Conservation (phyloP, 345 rosid genomes). For the Gossypium mustelinum region DNA sequence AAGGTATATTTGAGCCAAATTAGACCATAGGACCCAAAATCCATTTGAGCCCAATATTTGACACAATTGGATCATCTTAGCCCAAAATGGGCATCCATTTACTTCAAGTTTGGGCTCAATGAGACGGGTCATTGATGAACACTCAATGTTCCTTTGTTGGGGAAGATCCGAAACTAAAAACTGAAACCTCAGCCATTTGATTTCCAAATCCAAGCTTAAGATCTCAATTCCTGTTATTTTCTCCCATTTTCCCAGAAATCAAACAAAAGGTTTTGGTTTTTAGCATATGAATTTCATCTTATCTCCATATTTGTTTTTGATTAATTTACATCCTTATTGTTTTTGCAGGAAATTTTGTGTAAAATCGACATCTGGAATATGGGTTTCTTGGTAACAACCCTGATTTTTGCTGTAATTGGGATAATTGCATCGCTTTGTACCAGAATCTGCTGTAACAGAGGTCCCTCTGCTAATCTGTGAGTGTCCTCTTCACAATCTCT, state of each 20-base stretch:
- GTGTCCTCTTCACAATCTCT: conserved; percentile 15
- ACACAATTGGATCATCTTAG: not conserved
- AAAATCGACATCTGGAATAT: conserved; percentile 40
- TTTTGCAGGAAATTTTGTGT: conserved; percentile 20
- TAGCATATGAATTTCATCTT: not conserved
- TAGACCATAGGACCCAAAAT: too few relatives aligned
- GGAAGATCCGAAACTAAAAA: not conserved
- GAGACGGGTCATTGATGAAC: not conserved
- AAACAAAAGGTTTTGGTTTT: not conserved
- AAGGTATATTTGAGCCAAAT: too few relatives aligned
- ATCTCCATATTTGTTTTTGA: not conserved
- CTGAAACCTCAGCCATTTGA: not conserved
- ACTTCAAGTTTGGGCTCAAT: not conserved
- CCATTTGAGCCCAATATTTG: too few relatives aligned
- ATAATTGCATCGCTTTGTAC: conserved; percentile 69
- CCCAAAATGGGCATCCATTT: not conserved
- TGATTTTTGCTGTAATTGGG: conserved; percentile 75
- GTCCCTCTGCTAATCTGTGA: conserved; percentile 88
- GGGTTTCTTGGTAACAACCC: conserved; percentile 86
- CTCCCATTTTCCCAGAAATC: not conserved
- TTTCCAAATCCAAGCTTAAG: not conserved
- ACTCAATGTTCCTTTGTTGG: not conserved
- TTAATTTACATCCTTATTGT: not conserved
- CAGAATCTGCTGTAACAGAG: conserved; percentile 87
- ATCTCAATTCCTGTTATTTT: not conserved